Evolutionary conservation across 2,329 filamentous ascomycete species (phyloP).

Genomic region (Fusarium buxicola): DNA sequence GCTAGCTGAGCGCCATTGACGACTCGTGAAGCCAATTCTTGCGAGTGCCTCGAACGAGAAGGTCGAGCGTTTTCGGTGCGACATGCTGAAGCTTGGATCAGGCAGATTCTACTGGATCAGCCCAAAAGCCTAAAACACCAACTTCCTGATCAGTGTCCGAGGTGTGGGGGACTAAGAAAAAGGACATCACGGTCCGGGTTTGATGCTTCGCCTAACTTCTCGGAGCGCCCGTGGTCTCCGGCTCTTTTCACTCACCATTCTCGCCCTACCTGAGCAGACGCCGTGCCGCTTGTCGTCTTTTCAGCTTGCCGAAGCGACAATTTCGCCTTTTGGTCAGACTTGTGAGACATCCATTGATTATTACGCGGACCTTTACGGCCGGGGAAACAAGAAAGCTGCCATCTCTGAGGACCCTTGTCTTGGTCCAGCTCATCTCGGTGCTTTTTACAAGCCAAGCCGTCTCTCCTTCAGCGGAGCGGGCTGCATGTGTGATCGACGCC

Average conservation of each 20-base stretch:
- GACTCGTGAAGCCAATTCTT: conserved; percentile 3
- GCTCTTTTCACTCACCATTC: too few species aligned
- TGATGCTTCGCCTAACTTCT: background rate
- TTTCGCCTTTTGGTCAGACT: background rate
- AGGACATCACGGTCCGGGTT: background rate
- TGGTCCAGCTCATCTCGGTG: background rate
- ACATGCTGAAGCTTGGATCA: conserved; percentile 3
- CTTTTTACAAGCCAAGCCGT: conserved; percentile 1
- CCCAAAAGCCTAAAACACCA: conserved; percentile 6
- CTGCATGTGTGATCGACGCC: conserved; percentile 35
- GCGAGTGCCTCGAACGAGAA: background rate
- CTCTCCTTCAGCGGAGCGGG: conserved; percentile 12
- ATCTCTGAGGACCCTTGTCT: background rate
- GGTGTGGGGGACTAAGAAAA: conserved; percentile 5
- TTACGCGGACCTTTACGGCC: background rate
- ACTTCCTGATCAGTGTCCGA: conserved; percentile 3
- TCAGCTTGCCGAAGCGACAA: background rate
- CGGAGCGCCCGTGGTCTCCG: background rate
- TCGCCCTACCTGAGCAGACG: background rate
- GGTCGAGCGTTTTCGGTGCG: conserved; percentile 6
- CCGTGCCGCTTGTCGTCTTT: background rate
- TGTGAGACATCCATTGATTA: background rate
- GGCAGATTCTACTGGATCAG: background rate
- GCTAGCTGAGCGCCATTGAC: conserved; percentile 22
- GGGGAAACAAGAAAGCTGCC: too few species aligned